Evolutionary conservation across 441 rosid genomes (phyloP).

Genomic region (Kokia cookei): DNA sequence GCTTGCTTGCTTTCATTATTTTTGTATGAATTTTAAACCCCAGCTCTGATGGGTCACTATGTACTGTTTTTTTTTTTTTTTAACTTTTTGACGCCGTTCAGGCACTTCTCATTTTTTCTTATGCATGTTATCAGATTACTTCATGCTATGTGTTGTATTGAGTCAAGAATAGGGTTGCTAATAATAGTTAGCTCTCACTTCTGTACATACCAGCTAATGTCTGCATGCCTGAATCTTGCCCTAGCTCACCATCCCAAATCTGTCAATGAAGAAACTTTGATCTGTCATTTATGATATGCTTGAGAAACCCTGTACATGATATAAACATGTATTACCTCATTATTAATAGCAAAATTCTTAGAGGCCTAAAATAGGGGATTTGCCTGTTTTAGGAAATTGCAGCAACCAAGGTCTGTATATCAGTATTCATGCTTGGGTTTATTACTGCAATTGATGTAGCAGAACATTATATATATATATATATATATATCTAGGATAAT

Average conservation of each 20-base stretch:
- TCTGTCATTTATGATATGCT: no score
- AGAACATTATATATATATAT: background rate
- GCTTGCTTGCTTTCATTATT: background rate
- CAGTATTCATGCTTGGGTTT: background rate
- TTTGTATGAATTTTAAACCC: background rate
- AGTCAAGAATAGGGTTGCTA: background rate
- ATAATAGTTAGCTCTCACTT: background rate
- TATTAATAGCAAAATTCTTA: no score
- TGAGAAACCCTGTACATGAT: no score
- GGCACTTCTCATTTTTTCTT: background rate
- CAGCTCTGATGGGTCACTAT: background rate
- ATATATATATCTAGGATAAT: constrained; percentile 27
- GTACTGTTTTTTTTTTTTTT: background rate
- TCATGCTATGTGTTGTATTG: background rate
- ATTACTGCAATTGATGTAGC: background rate
- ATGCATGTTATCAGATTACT: background rate
- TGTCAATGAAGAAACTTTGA: background rate
- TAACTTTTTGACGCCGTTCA: background rate
- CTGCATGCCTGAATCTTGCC: background rate
- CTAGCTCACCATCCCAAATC: background rate
- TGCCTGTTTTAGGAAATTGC: background rate
- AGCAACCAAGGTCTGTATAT: background rate
- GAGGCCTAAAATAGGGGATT: no score
- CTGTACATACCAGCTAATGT: background rate
- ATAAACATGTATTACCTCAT: no score